Base-by-base conservation (phyloP, 2,329 filamentous ascomycete genomes). In the Colletotrichum tropicicola region DNA sequence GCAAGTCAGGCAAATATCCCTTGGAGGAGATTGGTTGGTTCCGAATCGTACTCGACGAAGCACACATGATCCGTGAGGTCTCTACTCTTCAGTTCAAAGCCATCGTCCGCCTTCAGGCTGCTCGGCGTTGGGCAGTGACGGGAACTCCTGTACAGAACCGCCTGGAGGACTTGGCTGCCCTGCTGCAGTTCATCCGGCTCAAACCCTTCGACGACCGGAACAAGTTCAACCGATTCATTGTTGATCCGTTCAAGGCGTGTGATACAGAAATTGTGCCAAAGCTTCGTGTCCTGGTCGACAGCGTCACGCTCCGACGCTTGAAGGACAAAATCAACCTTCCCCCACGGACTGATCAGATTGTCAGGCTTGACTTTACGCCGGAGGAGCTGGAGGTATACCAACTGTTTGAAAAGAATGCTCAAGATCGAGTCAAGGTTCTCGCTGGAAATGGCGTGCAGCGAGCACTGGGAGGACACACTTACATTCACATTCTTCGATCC, bases 111-210 rank as follows among this genome's bases (percentile, higher is more conserved):
- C 82, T 98, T 3, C 86, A 92, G 65, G 92, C 94, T 2, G 87
- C 92, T 73, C 89, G 94, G 30, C 90, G 94, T 32, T 99, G 96
- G 96, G 95, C 94, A 3, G 93, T 98, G n/a, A 98, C 96, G 0
- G 96, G 95, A 58, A 98, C 96, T 0, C 96, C 94, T 0, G 92
- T 98, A 8, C 95, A 98, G 77, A 99, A 99, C 73, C 90, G 92
- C 4, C 84, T 98, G 3, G 94, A 97, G 69, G 96, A 99, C 75
- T 84, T 98, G 21, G 92, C 93, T 13, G 92, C 95, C 1, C 82
- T 98, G 3, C 89, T 97, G 63, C 92, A 91, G 30, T 98, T 98
- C 73, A 82, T 98, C 43, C 89, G 92, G 13, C 82, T 98, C 13
- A 89, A 89, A 71, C 95, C 95, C 0, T 98, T 98, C 72, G 89